Evolutionary conservation across 164 flowering plant species (phyloP), one percentile per base, ranked within the genome.

Genomic region (Cinnamomum chago): DNA sequence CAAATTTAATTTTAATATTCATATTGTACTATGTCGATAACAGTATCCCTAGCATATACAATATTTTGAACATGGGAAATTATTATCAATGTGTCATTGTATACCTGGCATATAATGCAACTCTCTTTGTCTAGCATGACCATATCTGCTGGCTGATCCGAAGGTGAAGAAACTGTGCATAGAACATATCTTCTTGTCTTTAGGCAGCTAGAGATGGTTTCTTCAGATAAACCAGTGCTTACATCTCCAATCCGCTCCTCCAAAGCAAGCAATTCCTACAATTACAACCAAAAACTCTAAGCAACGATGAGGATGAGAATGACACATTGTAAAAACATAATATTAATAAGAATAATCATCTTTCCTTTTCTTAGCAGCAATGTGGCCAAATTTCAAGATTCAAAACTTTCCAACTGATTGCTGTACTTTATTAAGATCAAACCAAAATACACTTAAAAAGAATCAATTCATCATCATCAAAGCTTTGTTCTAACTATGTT

Each of bases 81-180:
- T 55, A 15, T 55, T 13, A 55, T 55, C n/a, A 55, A 15, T 15
- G 60, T 14, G 13, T 55, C 60, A 55, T 15, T 15, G 60, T 11
- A 52, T 88, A 92, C 98, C 97, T 88, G 97, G 78, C 98, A 94
- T 71, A 92, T 84, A 28, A 86, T 88, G 87, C 97, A 92, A 62
- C 85, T 82, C 73, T 84, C 88, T 50, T 72, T 22, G 75, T 84
- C 90, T 62, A 79, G 74, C 75, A 83, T 85, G 60, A 55, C 60
- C 51, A 58, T 25, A 30, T 75, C 73, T 27, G 78, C 81, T 22
- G 76, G 60, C 33, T 81, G 83, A 73, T 82, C 85, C 70, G 75
- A 68, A 75, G 85, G 78, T 27, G 79, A 62, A 65, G 50, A 18
- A 24, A 83, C 76, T 58, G 80, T 28, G 25, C 80, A 77, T 15